Base-by-base conservation (phyloP, 192 early-diverging fungal genomes). In the Allomyces javanicus region DNA sequence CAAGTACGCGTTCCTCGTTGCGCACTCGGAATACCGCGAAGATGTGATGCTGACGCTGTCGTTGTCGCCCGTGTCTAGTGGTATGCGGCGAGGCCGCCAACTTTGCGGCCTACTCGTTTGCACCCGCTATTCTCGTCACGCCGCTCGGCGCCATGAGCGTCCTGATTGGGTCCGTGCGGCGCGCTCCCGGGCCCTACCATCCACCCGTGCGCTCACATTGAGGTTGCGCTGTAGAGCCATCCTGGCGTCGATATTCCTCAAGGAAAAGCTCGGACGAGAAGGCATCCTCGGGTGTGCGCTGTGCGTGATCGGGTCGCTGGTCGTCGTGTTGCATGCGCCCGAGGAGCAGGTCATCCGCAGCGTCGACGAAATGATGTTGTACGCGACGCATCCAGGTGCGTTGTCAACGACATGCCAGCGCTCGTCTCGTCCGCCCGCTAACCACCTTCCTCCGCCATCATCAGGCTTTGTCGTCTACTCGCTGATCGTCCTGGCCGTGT, bases 31-130 rank as follows among this genome's bases (percentile, higher is more conserved):
- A 61, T 62, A 63, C 64, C 64, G 62, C 50, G 43, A 43, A 43
- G 10, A 24, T 24, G n/a, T 40, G 26, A 44, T 63, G 44, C 24
- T 67, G 62, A 62, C 23, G 27, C 62, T 68, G 43, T 69, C 26
- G 19, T 69, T 55, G 19, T 44, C 44, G 55, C 64, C 62, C 25
- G 40, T 1, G 61, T 25, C 63, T 79, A 91, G 89, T 96, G 94
- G 86, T 86, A 9, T 70, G 92, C 33, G 94, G 94, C 66, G 94
- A 96, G 78, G 77, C 90, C 67, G 89, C 89, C 66, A 97, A 97
- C 77, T 95, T 97, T 80, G 79, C 89, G 3, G 94, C 94, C 14
- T 96, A 96, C 72, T 87, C 89, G 44, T 96, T 90, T 83, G 92
- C 91, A 61, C 94, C 94, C 1, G 91, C 94, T 50, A 93, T 96